phyloP scores from a whole-genome alignment of 192 early-diverging fungal species.

The Coemansia sp. region DNA sequence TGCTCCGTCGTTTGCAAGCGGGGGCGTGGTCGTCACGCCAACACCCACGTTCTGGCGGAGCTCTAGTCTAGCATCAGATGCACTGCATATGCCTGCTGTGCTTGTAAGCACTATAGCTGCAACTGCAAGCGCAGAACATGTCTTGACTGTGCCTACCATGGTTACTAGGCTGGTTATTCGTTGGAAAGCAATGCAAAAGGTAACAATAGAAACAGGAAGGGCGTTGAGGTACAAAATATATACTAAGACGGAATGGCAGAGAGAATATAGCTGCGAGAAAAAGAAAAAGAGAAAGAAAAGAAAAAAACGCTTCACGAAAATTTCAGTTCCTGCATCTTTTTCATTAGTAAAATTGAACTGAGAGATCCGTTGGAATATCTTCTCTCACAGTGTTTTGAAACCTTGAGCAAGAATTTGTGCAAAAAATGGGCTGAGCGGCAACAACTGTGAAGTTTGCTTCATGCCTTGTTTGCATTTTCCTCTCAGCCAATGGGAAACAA shows the following conservation, averaged over 20 bases:
- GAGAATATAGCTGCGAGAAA: background rate
- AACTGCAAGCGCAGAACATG: background rate
- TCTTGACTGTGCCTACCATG: conserved; percentile 6
- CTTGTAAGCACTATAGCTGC: conserved; percentile 3
- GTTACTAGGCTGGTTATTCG: background rate
- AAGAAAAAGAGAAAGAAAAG: background rate
- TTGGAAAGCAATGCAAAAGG: background rate
- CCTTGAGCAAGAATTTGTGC: background rate
- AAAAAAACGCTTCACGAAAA: too few species aligned
- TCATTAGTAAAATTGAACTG: too few species aligned
- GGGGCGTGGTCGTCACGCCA: conserved; percentile 4
- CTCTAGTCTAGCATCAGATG: background rate
- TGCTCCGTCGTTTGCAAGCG: background rate
- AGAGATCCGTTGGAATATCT: too few species aligned
- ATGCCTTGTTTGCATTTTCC: background rate
- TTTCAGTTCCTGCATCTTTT: too few species aligned
- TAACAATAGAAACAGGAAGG: background rate
- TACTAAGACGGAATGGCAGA: too few species aligned
- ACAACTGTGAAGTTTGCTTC: background rate
- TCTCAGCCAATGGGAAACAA: too few species aligned
- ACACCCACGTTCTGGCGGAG: conserved; percentile 3
- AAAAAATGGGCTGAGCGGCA: background rate
- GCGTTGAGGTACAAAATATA: background rate
- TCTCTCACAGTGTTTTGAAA: too few species aligned
- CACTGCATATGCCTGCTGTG: conserved; percentile 5